Conservation (phyloP, 2,329 filamentous ascomycete genomes). For the Fusarium foetens region DNA sequence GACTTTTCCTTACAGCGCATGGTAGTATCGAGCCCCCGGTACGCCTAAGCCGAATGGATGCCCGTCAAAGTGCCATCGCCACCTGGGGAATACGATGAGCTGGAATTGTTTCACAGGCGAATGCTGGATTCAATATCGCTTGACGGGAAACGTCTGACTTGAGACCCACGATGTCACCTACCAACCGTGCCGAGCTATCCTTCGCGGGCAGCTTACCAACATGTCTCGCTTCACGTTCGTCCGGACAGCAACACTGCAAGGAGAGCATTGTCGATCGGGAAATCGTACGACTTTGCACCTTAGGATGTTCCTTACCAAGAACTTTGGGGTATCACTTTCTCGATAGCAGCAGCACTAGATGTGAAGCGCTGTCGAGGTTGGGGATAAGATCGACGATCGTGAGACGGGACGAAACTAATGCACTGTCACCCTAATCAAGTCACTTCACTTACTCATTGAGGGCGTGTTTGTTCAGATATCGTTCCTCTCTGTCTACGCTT, state of each 20-base stretch:
- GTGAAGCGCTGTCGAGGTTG: neutral
- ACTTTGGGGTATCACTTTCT: neutral
- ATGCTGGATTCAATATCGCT: slow-evolving; percentile 3
- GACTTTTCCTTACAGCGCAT: neutral
- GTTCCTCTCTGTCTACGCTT: neutral
- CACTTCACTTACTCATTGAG: neutral
- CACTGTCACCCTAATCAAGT: neutral
- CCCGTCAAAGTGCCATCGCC: neutral
- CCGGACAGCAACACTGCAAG: neutral
- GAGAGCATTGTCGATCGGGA: neutral
- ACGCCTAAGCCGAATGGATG: neutral
- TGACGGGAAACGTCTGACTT: neutral
- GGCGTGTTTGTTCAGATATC: slow-evolving; percentile 13
- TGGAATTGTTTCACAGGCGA: neutral
- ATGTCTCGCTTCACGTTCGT: neutral
- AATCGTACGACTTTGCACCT: neutral
- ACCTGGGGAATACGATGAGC: slow-evolving; percentile 14
- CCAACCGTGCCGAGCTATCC: slow-evolving; percentile 1
- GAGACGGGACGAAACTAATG: slow-evolving; percentile 4
- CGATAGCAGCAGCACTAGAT: neutral
- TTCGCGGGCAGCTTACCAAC: neutral
- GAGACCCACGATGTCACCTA: slow-evolving; percentile 14
- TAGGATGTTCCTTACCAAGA: neutral
- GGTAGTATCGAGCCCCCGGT: neutral
- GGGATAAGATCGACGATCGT: neutral